A percentile compares a stretch with the other conserved stretches of the same genome.
Conservation (phyloP, 345 rosid species). For the Populus alba region DNA sequence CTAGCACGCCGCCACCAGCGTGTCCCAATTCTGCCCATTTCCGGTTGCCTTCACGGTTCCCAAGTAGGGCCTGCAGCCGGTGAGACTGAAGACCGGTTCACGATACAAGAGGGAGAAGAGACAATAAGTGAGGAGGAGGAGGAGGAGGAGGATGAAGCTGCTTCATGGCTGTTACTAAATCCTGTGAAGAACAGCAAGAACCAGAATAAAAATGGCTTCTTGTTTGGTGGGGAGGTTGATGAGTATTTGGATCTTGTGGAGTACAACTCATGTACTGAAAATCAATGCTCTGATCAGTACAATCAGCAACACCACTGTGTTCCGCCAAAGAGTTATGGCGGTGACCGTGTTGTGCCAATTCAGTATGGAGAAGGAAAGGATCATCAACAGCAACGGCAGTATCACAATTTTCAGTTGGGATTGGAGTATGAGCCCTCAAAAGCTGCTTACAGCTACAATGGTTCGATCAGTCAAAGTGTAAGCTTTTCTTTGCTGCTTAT, state of each 20-base stretch:
- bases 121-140: slow-evolving; percentile 50
- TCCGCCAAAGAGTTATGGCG: slow-evolving; percentile 45
- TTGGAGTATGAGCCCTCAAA: slow-evolving; percentile 50
- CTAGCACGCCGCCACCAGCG: slow-evolving; percentile 90
- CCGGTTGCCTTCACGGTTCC: slow-evolving; percentile 34
- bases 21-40: slow-evolving; percentile 60
- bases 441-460: slow-evolving; percentile 43
- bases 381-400: slow-evolving; percentile 32
- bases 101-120: slow-evolving; percentile 33
- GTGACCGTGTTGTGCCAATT: slow-evolving; percentile 78
- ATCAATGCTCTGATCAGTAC: slow-evolving; percentile 43
- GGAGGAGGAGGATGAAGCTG: slow-evolving; percentile 47
- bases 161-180: slow-evolving; percentile 72
- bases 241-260: slow-evolving; percentile 84
- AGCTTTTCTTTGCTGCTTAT: slow-evolving; percentile 21
- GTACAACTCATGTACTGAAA: slow-evolving; percentile 46
- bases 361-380: slow-evolving; percentile 43
- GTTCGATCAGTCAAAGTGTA: slow-evolving; percentile 55
- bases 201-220: slow-evolving; percentile 44
- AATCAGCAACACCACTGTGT: slow-evolving; percentile 31
- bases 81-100: slow-evolving; percentile 32
- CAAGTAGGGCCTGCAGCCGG: slow-evolving; percentile 23
- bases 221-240: slow-evolving; percentile 56
- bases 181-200: slow-evolving; percentile 34
- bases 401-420: slow-evolving; percentile 46